phyloP scores from a whole-genome alignment of 768 basidiomycete genomes.

The Exsudoporus frostii region DNA sequence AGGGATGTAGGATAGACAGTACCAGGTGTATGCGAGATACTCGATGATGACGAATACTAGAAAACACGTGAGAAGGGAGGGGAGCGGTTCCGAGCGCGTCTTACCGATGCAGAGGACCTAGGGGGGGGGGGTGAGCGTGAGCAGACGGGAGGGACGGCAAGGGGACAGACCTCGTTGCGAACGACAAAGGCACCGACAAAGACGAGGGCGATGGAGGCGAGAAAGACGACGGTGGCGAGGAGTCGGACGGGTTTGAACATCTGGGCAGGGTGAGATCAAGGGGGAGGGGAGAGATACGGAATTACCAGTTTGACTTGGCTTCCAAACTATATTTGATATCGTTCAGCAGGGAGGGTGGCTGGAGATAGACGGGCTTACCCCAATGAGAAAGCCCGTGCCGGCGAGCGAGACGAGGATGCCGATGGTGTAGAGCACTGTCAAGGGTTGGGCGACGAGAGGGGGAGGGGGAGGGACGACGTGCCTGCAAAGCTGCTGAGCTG shows the following conservation, averaged over 20 bases:
- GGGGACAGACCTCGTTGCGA: conserved; percentile 52
- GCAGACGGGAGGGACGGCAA: neutral
- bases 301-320: conserved; percentile 80
- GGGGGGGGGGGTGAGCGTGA: neutral
- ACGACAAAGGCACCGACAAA: conserved; percentile 86
- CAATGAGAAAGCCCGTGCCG: conserved; percentile 89
- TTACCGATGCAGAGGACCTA: conserved; percentile 69
- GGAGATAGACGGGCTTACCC: conserved; percentile 50
- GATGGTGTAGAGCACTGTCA: conserved; percentile 71
- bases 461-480: conserved; percentile 35
- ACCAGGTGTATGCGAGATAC: conserved; percentile 92
- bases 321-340: conserved; percentile 48
- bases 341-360: neutral
- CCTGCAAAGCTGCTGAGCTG: conserved; percentile 69
- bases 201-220: conserved; percentile 76
- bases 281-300: neutral
- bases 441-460: neutral
- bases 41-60: conserved; percentile 88
- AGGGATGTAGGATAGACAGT: conserved; percentile 83
- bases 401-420: conserved; percentile 80
- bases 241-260: conserved; percentile 96
- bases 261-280: conserved; percentile 34
- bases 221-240: conserved; percentile 72
- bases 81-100: neutral
- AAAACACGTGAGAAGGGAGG: neutral